phyloP scores from a whole-genome alignment of 257 asterid genomes.

The Przewalskia tangutica region DNA sequence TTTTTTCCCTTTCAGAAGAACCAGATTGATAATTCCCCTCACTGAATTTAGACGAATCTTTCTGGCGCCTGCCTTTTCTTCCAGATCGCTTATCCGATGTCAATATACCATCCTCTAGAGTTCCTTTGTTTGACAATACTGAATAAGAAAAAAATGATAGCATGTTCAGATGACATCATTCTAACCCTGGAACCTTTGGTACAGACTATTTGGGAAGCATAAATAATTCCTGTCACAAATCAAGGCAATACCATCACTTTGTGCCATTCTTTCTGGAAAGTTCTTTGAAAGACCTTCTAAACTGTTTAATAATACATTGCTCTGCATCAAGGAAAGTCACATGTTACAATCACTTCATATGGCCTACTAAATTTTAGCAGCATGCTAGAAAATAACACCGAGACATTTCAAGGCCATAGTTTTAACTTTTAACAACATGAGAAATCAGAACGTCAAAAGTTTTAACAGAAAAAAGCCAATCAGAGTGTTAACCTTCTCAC shows the following conservation, averaged over 20 bases:
- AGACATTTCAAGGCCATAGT: background rate
- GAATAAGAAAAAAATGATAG: constrained; percentile 9
- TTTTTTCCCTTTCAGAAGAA: constrained; percentile 42
- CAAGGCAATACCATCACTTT: constrained; percentile 27
- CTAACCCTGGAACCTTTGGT: background rate
- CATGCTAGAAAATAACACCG: background rate
- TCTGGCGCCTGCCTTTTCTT: constrained; percentile 64
- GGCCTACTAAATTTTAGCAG: background rate
- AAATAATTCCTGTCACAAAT: background rate
- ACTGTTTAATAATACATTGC: constrained; percentile 26
- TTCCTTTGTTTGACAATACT: constrained; percentile 41
- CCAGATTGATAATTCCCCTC: constrained; percentile 39
- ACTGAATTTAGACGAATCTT: constrained; percentile 28
- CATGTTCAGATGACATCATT: background rate
- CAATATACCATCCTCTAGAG: constrained; percentile 35
- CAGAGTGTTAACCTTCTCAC: constrained; percentile 25
- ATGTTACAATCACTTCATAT: background rate
- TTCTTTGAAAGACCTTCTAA: constrained; percentile 27
- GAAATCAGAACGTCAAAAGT: background rate
- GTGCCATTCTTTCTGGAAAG: constrained; percentile 24
- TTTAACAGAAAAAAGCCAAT: background rate
- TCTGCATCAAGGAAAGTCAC: constrained; percentile 21
- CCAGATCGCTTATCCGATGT: constrained; percentile 53
- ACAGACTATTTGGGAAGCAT: background rate
- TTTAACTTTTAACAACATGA: background rate